A percentile compares a stretch with the other conserved stretches of the same genome.
These are phyloP conservation scores for Rhizodiscina lignyota DNA, from an alignment of 495 filamentous ascomycete species.

Conservation along the genomic window DNA sequence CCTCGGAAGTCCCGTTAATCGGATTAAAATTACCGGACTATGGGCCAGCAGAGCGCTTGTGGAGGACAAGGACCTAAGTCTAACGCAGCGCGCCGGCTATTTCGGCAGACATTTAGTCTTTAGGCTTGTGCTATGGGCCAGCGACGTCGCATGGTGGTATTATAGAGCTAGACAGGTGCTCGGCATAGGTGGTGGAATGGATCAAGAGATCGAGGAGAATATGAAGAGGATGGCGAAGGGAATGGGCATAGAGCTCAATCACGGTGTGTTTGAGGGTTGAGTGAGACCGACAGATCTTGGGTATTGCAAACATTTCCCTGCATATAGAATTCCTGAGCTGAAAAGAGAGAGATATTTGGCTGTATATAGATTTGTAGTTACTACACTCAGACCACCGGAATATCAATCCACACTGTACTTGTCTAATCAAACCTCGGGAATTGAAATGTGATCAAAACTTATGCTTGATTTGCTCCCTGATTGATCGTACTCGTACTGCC, in stretches of 20 bases:
- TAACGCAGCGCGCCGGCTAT: conserved; percentile 37
- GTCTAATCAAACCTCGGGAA: too few species aligned
- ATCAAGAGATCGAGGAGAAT: conserved; percentile 76
- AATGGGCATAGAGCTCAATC: conserved; percentile 79
- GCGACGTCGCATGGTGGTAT: conserved; percentile 72
- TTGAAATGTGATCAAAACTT: too few species aligned
- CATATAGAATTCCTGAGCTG: too few species aligned
- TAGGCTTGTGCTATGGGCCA: conserved; percentile 55
- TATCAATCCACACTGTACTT: too few species aligned
- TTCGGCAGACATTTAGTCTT: conserved; percentile 61
- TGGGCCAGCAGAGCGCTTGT: conserved; percentile 74
- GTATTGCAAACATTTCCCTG: too few species aligned
- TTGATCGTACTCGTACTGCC: too few species aligned
- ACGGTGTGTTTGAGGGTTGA: conserved; percentile 75
- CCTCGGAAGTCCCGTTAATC: conserved; percentile 83
- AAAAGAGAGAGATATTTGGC: too few species aligned
- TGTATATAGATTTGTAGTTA: too few species aligned
- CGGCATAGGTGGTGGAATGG: conserved; percentile 67
- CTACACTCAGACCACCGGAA: too few species aligned
- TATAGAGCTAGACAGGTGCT: conserved; percentile 59
- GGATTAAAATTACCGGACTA: conserved; percentile 81
- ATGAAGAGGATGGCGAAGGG: conserved; percentile 80
- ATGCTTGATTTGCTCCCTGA: too few species aligned
- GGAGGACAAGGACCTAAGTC: conserved; percentile 44
- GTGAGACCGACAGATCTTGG: too few species aligned